phyloP scores from a whole-genome alignment of 2,329 filamentous ascomycete species.

The Didymella lethalis region DNA sequence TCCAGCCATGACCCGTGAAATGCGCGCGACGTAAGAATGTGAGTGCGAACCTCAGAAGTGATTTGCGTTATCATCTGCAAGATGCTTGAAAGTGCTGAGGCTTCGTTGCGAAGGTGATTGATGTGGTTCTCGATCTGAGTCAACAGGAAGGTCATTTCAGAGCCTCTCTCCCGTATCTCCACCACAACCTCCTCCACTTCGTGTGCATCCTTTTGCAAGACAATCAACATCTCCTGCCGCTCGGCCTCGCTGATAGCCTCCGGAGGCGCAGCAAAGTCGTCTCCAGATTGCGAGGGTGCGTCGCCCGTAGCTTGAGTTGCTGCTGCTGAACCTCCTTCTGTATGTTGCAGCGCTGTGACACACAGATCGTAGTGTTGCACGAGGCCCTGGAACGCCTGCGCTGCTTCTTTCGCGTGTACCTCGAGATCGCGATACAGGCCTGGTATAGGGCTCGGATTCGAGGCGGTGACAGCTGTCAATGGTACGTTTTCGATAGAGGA shows the following conservation, averaged over 20 bases:
- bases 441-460: constrained; percentile 53
- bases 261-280: constrained; percentile 56
- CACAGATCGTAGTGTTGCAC: constrained; percentile 93
- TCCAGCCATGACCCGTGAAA: constrained; percentile 72
- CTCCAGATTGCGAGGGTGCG: constrained; percentile 36
- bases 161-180: constrained; percentile 76
- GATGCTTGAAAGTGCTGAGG: constrained; percentile 67
- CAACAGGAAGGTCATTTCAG: constrained; percentile 78
- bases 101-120: constrained; percentile 62
- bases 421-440: constrained; percentile 65
- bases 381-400: constrained; percentile 78
- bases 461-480: constrained; percentile 38
- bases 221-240: constrained; percentile 80
- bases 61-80: constrained; percentile 73
- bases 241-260: constrained; percentile 79
- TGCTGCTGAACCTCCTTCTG: constrained; percentile 67
- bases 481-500: constrained; percentile 48
- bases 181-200: constrained; percentile 69
- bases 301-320: constrained; percentile 54
- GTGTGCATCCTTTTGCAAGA: constrained; percentile 74
- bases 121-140: constrained; percentile 70
- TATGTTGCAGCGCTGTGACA: constrained; percentile 88
- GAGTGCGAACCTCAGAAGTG: constrained; percentile 68
- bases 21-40: constrained; percentile 69
- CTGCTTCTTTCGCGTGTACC: constrained; percentile 81